phyloP scores from a whole-genome alignment of 208 protist genomes.

The Wallacemonas sp. region DNA sequence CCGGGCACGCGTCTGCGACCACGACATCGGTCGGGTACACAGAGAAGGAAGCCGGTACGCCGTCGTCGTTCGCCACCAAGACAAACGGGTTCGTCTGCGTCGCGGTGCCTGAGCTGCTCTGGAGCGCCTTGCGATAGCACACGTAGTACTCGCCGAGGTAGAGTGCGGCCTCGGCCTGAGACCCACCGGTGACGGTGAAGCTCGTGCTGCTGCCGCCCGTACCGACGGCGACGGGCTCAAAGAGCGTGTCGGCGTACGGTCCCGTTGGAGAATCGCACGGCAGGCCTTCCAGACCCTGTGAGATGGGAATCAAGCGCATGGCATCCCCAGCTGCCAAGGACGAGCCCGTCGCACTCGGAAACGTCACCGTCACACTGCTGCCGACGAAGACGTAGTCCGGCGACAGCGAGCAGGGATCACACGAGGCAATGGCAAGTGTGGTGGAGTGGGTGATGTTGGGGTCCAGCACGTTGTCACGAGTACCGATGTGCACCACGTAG shows the following conservation, averaged over 20 bases:
- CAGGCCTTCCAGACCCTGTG: constrained; percentile 29
- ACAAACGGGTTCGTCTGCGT: constrained; percentile 30
- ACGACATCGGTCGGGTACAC: constrained; percentile 72
- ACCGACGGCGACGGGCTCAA: constrained; percentile 28
- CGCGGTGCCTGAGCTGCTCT: constrained; percentile 6
- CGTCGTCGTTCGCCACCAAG: constrained; percentile 40
- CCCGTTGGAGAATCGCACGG: constrained; percentile 56
- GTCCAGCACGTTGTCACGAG: constrained; percentile 15
- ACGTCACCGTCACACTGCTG: constrained; percentile 37
- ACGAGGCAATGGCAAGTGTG: constrained; percentile 48
- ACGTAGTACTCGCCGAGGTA: constrained; percentile 82
- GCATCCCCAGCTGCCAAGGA: constrained; percentile 28
- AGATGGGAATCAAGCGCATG: constrained; percentile 65
- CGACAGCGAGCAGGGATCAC: constrained; percentile 76
- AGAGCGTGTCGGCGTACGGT: constrained; percentile 50
- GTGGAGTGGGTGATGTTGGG: constrained; percentile 61
- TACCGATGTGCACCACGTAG: constrained; percentile 75
- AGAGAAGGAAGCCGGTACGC: constrained; percentile 46
- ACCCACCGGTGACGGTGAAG: constrained; percentile 38
- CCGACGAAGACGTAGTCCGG: constrained; percentile 65
- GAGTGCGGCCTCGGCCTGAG: constrained; percentile 18
- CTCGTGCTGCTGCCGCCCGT: constrained; percentile 29
- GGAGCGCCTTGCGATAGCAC: constrained; percentile 64
- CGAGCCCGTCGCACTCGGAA: constrained; percentile 46
- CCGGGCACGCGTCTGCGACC: constrained; percentile 20